Base-by-base conservation (phyloP, 345 rosid genomes). In the Noccaea bulbosa region DNA sequence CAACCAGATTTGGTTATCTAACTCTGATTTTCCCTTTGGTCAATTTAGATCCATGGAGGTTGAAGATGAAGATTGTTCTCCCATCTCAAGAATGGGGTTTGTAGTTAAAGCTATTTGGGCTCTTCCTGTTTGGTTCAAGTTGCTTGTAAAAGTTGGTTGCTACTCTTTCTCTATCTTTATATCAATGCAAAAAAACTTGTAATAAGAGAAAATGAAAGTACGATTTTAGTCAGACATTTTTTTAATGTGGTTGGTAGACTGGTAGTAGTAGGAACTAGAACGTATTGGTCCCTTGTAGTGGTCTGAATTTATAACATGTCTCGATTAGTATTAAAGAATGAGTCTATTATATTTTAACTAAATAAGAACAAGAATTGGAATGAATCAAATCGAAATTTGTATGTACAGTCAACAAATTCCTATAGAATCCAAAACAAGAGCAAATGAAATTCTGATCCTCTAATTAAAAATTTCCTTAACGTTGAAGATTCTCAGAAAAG, bases 391-490 rank as follows among this genome's bases (percentile, higher is more conserved):
- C 54, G 54, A 48, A 65, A 56, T 60, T 38, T 30, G 38, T 74
- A 52, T 74, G 62, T 74, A 74, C 78, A 74, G 43, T 68, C 71
- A 67, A 67, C 67, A 67, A 74, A 66, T 58, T 51, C 72, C 77
- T 65, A 73, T 1, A 56, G 6, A 65, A 57, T 52, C 37, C 63
- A 38, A 65, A 20, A 34, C n/a, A 54, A 66, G 2, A 41, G 14
- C 32, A 44, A 33, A 66, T 8, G 12, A 49, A 11, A 65, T 48
- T 65, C 66, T 57, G 52, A 35, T 52, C 39, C 47, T 43, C 69
- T 37, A 65, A 49, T 15, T 63, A 20, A n/a, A 11, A 4, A 9
- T 9, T 33, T 59, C 47, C 4, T 70, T 41, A 54, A 63, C n/a
- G 41, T 40, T 72, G 62, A 14, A 50, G 40, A 34, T 74, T 67